A percentile compares a stretch with the other conserved stretches of the same genome.
Conservation (phyloP, 176 grass and related monocot genomes). For the Olyra latifolia region DNA sequence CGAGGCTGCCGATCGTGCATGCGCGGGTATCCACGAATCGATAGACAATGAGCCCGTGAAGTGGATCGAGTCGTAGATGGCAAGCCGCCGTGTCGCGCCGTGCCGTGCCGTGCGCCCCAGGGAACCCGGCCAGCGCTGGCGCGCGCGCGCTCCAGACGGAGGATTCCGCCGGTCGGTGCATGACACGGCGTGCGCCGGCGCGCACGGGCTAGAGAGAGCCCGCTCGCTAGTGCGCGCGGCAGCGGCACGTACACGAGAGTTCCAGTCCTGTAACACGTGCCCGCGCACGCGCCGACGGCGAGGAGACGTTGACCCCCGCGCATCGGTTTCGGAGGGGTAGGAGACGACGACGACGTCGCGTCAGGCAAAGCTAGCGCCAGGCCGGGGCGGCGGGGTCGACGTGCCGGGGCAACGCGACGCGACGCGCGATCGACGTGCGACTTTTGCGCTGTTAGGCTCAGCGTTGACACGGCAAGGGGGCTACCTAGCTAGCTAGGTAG, state of each 20-base stretch:
- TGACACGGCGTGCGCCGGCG: conserved; percentile 18
- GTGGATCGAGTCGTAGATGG: conserved; percentile 26
- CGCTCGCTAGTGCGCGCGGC: neutral
- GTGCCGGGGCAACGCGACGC: neutral
- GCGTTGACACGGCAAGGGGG: conserved; percentile 26
- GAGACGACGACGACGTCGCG: neutral
- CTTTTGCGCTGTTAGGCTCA: conserved; percentile 13
- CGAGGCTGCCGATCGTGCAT: neutral
- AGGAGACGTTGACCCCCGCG: neutral
- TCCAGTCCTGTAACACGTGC: conserved; percentile 35
- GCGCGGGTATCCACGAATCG: neutral
- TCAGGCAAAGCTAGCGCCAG: neutral
- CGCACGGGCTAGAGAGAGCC: neutral
- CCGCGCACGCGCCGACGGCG: neutral
- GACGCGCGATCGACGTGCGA: neutral
- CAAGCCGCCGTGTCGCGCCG: neutral
- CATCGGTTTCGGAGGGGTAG: neutral
- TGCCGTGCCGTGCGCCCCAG: conserved; percentile 44
- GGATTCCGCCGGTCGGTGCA: neutral
- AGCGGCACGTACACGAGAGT: neutral
- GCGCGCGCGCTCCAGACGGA: no score
- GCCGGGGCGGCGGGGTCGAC: neutral
- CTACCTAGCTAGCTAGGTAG: neutral
- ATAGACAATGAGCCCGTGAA: neutral
- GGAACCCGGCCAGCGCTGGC: neutral